phyloP scores from a whole-genome alignment of 1,284 basidiomycete genomes.

The Trametes sp. region DNA sequence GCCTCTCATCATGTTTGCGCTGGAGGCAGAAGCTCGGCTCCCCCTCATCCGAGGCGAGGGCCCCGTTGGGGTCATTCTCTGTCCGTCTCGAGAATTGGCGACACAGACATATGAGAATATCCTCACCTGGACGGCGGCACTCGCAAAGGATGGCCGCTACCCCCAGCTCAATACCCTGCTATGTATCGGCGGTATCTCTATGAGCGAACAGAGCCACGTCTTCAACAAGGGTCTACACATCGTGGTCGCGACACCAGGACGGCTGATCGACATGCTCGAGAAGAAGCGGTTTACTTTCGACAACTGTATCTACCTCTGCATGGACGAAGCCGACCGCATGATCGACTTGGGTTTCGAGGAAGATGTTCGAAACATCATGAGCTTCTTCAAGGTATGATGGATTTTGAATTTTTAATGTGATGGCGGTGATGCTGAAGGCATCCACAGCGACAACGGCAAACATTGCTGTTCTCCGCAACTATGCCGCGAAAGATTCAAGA shows the following conservation, averaged over 20 bases:
- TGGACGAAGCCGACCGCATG: slow-evolving; percentile 99
- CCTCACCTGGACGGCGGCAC: slow-evolving; percentile 82
- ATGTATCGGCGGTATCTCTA: slow-evolving; percentile 97
- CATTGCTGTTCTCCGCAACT: slow-evolving; percentile 96
- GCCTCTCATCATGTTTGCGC: slow-evolving; percentile 93
- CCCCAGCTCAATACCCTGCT: slow-evolving; percentile 89
- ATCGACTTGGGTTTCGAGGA: slow-evolving; percentile 99
- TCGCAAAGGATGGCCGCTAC: slow-evolving; percentile 83
- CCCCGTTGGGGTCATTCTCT: slow-evolving; percentile 93
- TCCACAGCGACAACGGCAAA: slow-evolving; percentile 90
- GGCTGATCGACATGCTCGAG: slow-evolving; percentile 97
- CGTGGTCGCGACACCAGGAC: slow-evolving; percentile 95
- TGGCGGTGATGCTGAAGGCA: slow-evolving; percentile 24
- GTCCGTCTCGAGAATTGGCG: slow-evolving; percentile 94
- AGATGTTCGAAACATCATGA: slow-evolving; percentile 98
- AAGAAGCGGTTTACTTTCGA: slow-evolving; percentile 93
- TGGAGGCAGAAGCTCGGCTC: slow-evolving; percentile 92
- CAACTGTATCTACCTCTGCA: slow-evolving; percentile 93
- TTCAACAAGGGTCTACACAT: slow-evolving; percentile 93
- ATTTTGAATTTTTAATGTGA: neutral
- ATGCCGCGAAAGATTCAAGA: slow-evolving; percentile 99
- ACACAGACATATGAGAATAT: slow-evolving; percentile 97
- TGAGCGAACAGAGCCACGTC: slow-evolving; percentile 94
- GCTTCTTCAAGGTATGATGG: slow-evolving; percentile 86
- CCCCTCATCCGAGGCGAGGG: slow-evolving; percentile 94